Percentiles rank a stretch among this genome's conserved stretches.
phyloP scores from a whole-genome alignment of 164 flowering plant genomes.

The Berberis vulgaris region DNA sequence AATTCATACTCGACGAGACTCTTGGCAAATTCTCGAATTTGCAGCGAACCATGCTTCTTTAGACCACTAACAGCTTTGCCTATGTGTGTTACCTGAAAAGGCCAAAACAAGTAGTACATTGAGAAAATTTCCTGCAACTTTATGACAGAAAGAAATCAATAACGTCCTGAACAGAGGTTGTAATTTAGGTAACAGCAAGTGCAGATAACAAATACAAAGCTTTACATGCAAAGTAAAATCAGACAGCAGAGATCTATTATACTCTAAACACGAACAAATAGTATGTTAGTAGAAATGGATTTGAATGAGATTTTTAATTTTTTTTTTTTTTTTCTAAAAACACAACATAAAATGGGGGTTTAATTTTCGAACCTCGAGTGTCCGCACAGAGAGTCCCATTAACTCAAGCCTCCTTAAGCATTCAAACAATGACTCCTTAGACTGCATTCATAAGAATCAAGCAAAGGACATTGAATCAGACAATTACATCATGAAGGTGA shows the following conservation, averaged over 20 bases:
- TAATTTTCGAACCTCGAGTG: constrained; percentile 42
- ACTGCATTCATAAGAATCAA: constrained; percentile 31
- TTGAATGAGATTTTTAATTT: not conserved
- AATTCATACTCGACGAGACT: constrained; percentile 51
- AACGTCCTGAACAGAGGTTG: not conserved
- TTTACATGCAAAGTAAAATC: too few species aligned
- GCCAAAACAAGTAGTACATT: not conserved
- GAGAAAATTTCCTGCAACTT: not conserved
- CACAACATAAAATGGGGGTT: not conserved
- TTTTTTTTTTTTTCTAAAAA: not conserved
- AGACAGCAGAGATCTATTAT: too few species aligned
- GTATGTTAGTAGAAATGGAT: not conserved
- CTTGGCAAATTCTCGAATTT: constrained; percentile 48
- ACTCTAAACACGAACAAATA: too few species aligned
- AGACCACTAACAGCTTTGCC: constrained; percentile 75
- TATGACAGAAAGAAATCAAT: not conserved
- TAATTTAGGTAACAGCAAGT: too few species aligned
- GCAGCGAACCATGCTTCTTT: constrained; percentile 55
- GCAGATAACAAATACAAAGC: too few species aligned
- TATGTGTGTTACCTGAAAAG: constrained; percentile 75
- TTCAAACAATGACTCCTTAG: constrained; percentile 52
- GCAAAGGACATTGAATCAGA: constrained; percentile 8
- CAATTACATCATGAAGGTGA: not conserved
- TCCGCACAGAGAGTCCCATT: constrained; percentile 63
- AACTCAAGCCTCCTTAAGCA: constrained; percentile 74